These are phyloP conservation scores for Hemileccinum impolitum DNA, from an alignment of 768 basidiomycete genomes.

Conservation along the genomic window DNA sequence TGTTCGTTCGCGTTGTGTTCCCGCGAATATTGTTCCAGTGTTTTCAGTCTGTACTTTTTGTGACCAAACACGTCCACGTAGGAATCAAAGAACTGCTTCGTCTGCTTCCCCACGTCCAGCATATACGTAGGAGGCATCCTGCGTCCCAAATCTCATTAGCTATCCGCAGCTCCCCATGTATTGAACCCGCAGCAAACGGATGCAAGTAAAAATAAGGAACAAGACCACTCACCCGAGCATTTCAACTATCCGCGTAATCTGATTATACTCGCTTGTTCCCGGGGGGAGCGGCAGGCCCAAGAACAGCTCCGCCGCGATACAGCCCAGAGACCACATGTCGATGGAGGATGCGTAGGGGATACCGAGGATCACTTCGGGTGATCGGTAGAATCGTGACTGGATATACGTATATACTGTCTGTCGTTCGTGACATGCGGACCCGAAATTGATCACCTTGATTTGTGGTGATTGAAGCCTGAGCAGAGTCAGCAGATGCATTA, in stretches of 20 bases:
- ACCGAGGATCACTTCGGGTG: slow-evolving; percentile 93
- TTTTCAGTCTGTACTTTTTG: slow-evolving; percentile 86
- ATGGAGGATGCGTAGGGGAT: slow-evolving; percentile 93
- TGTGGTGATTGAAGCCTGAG: slow-evolving; percentile 89
- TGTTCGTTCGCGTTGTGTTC: slow-evolving; percentile 97
- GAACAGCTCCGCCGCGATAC: slow-evolving; percentile 98
- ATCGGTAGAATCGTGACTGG: slow-evolving; percentile 97
- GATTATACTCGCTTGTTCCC: slow-evolving; percentile 99
- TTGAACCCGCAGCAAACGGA: background rate
- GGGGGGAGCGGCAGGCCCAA: slow-evolving; percentile 95
- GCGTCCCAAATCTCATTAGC: slow-evolving; percentile 8
- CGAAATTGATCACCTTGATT: slow-evolving; percentile 99
- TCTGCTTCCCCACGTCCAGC: slow-evolving; percentile 96
- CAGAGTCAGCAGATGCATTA: background rate
- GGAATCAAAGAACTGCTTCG: slow-evolving; percentile 87
- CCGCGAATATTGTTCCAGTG: slow-evolving; percentile 89
- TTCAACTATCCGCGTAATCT: slow-evolving; percentile 93
- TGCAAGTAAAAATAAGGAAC: background rate
- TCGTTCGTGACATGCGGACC: slow-evolving; percentile 96
- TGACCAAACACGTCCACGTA: slow-evolving; percentile 71
- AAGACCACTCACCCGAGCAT: slow-evolving; percentile 84
- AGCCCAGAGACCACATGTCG: slow-evolving; percentile 99
- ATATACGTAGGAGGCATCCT: slow-evolving; percentile 90
- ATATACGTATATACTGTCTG: slow-evolving; percentile 99
- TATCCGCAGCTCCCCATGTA: background rate